Evolutionary conservation across 2,329 filamentous ascomycete genomes (phyloP), one percentile per base, ranked within the genome.

Genomic region (Sclerotinia glacialis): DNA sequence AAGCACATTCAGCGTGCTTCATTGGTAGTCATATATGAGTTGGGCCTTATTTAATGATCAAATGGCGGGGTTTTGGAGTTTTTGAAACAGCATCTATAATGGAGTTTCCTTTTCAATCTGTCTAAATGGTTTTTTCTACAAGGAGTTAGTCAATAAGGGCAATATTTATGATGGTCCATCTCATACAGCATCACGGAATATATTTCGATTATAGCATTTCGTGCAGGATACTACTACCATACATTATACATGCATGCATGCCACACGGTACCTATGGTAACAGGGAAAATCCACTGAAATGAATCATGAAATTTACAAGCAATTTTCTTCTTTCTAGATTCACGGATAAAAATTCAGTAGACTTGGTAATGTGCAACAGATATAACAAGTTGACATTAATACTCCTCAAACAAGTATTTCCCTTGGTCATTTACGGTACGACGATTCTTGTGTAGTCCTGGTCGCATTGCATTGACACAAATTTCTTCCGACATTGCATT

Each of bases 401-500:
- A 47, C 18, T 34, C 16, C 28, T 21, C 50, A 63, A 40, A 53
- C 67, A 58, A 66, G 69, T 66, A 71, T 68, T n/a, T 63, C 66
- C 67, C 67, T 53, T 47, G 37, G 37, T 56, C 42, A 47, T 54
- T 40, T 54, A 54, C 28, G 28, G 42, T 42, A 14, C 18, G 18
- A 42, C 26, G 21, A 21, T 46, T 31, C 44, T 28, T 37, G 50
- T 63, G n/a, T 40, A 31, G 28, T 11, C 16, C 23, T 54, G 28
- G 42, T 59, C 18, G 56, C 18, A 71, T 71, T 71, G 65, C 64
- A 53, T 64, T 55, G 67, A 61, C 63, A 60, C 42, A 58, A 72
- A 74, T 61, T 67, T 58, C 46, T 53, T 55, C 66, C 60, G 47
- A 47, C 44, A 52, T 54, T 64, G 49, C 49, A 44, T 55, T 31